Evolutionary conservation across 2,329 filamentous ascomycete species (phyloP).

Genomic region (Colletotrichum simmondsii): DNA sequence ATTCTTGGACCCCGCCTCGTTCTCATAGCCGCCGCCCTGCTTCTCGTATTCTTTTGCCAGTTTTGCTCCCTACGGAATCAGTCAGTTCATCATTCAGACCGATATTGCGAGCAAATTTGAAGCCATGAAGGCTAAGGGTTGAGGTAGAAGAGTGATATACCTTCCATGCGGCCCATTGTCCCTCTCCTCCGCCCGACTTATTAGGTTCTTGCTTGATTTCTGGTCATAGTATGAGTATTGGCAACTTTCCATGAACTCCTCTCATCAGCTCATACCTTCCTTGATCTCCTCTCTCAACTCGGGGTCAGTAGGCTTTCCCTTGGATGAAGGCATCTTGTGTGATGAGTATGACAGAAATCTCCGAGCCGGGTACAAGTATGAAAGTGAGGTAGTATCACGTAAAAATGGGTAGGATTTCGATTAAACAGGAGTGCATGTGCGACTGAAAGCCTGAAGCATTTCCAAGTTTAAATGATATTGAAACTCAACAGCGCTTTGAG

Average conservation of each 20-base stretch:
- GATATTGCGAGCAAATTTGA: accelerated
- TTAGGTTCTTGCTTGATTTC: conserved; percentile 54
- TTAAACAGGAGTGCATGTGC: background rate
- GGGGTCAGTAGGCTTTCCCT: conserved; percentile 53
- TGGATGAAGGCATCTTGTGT: conserved; percentile 49
- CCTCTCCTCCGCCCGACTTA: conserved; percentile 52
- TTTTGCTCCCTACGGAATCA: conserved; percentile 43
- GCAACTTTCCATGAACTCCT: accelerated
- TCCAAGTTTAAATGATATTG: background rate
- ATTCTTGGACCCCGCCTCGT: conserved; percentile 53
- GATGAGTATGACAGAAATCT: background rate
- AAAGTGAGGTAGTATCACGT: too few species aligned
- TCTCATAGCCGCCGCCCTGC: conserved; percentile 52
- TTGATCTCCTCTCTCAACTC: conserved; percentile 52
- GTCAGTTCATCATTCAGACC: accelerated
- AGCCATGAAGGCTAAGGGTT: too few species aligned
- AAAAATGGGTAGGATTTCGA: accelerated
- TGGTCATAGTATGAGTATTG: conserved; percentile 14
- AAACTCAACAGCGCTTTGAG: background rate
- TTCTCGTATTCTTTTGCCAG: conserved; percentile 55
- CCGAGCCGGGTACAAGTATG: too few species aligned
- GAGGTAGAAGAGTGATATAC: too few species aligned
- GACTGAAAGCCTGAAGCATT: background rate
- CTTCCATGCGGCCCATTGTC: conserved; percentile 40
- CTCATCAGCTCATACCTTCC: conserved; percentile 41